Percentiles rank a stretch among this genome's conserved stretches.
Evolutionary conservation across 495 filamentous ascomycete genomes (phyloP).

Genomic region (Neurospora tetraspora): DNA sequence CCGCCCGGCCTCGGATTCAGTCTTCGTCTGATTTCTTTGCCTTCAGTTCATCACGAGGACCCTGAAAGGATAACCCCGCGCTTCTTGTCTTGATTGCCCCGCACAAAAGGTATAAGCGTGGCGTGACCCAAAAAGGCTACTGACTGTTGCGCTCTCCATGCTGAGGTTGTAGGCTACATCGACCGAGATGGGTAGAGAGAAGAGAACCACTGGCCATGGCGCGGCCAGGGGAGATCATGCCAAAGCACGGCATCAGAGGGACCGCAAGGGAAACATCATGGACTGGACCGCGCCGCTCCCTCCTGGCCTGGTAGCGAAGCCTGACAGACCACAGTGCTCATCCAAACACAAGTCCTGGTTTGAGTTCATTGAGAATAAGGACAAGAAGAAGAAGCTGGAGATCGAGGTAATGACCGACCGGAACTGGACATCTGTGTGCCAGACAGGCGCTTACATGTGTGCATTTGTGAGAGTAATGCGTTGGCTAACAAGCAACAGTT

Average conservation of each 20-base stretch:
- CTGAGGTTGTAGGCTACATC: neutral
- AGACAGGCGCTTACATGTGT: too few relatives aligned
- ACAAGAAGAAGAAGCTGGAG: constrained; percentile 48
- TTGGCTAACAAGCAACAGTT: constrained; percentile 29
- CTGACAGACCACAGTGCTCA: constrained; percentile 23
- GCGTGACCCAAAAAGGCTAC: neutral
- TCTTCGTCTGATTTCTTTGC: neutral
- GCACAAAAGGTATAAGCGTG: neutral
- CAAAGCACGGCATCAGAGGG: constrained; percentile 25
- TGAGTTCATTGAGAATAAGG: constrained; percentile 44
- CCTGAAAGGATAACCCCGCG: neutral
- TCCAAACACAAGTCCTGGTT: constrained; percentile 43
- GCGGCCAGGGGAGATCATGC: constrained; percentile 16
- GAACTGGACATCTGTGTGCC: neutral
- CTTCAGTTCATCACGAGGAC: neutral
- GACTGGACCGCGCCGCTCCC: constrained; percentile 25
- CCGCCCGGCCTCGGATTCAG: neutral
- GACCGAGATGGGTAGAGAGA: constrained; percentile 23
- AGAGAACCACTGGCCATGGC: constrained; percentile 12
- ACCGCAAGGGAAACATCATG: constrained; percentile 14
- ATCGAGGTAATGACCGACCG: constrained; percentile 28
- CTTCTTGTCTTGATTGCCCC: neutral
- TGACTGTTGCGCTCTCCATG: constrained; percentile 1
- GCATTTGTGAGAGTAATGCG: neutral
- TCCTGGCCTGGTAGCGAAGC: constrained; percentile 19